Evolutionary conservation across 768 basidiomycete species (phyloP).

Genomic region (Rhizopogon sp.): DNA sequence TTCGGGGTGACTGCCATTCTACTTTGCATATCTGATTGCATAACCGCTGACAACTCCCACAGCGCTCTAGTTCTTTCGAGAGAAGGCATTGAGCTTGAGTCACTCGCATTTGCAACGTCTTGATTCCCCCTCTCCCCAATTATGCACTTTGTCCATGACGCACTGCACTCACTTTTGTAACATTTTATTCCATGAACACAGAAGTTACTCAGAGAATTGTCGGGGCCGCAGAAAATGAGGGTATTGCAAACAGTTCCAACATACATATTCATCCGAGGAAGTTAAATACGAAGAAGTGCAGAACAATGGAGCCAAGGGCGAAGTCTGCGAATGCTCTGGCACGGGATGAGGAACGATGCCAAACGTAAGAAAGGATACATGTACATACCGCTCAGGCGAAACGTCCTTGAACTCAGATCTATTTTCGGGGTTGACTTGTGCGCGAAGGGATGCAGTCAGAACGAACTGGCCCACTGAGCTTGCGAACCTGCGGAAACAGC

Average conservation of each 20-base stretch:
- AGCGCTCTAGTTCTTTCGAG: slow-evolving; percentile 78
- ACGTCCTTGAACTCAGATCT: slow-evolving; percentile 81
- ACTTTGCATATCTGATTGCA: not conserved
- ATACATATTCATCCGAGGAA: slow-evolving; percentile 71
- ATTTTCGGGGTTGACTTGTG: slow-evolving; percentile 88
- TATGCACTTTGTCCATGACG: not conserved
- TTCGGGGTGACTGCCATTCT: slow-evolving; percentile 51
- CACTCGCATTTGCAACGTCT: not conserved
- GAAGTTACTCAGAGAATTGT: not conserved
- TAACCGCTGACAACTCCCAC: slow-evolving; percentile 4
- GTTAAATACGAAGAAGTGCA: slow-evolving; percentile 99
- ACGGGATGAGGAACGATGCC: not conserved
- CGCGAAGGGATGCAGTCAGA: slow-evolving; percentile 83
- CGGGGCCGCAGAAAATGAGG: not conserved
- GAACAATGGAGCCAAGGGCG: slow-evolving; percentile 86
- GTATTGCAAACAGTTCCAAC: not conserved
- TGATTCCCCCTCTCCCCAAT: not conserved
- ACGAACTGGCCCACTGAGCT: slow-evolving; percentile 98
- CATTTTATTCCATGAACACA: not conserved
- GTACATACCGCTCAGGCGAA: slow-evolving; percentile 83
- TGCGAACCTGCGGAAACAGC: slow-evolving; percentile 56
- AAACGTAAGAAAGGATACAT: not conserved
- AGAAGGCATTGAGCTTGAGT: slow-evolving; percentile 25
- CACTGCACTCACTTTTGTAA: not conserved
- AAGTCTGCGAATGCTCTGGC: slow-evolving; percentile 96